These are phyloP conservation scores for Aegilops longissima DNA, from an alignment of 176 grass and related monocot genomes.

Conservation along the genomic window DNA sequence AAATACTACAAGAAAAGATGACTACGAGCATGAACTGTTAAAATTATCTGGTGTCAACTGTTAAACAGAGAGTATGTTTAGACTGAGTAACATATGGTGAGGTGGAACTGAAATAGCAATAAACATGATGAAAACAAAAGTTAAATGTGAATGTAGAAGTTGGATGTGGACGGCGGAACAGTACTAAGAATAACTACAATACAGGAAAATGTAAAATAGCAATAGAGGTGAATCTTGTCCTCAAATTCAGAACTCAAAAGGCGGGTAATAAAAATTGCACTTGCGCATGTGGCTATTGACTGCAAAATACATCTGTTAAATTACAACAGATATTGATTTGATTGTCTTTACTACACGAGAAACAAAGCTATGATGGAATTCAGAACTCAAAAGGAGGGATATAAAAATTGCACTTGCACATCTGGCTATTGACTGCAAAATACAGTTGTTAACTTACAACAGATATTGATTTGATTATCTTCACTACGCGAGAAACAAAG, in stretches of 20 bases:
- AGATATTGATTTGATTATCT: slow-evolving; percentile 91
- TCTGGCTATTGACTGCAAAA: neutral
- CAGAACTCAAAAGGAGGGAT: slow-evolving; percentile 9
- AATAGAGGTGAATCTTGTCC: neutral
- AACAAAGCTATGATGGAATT: slow-evolving; percentile 64
- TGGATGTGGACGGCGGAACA: neutral
- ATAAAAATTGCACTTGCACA: slow-evolving; percentile 6
- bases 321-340: slow-evolving; percentile 97
- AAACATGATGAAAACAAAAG: slow-evolving; percentile 2
- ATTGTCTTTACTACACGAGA: slow-evolving; percentile 69
- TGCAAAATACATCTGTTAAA: slow-evolving; percentile 28
- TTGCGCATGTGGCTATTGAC: neutral
- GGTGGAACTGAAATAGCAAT: neutral
- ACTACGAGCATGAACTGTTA: neutral
- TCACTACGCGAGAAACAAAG: slow-evolving; percentile 81
- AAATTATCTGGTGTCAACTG: neutral
- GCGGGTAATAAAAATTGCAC: slow-evolving; percentile 15
- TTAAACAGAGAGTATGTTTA: neutral
- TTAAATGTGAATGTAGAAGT: neutral
- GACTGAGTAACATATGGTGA: neutral
- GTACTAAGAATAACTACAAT: neutral
- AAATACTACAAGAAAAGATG: neutral
- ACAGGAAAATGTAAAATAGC: slow-evolving; percentile 6
- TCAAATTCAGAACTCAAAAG: slow-evolving; percentile 7
- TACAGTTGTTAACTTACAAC: slow-evolving; percentile 71